Percentiles rank a stretch among this genome's conserved stretches.
Conservation (phyloP, 495 filamentous ascomycete genomes). For the Poronia punctata region DNA sequence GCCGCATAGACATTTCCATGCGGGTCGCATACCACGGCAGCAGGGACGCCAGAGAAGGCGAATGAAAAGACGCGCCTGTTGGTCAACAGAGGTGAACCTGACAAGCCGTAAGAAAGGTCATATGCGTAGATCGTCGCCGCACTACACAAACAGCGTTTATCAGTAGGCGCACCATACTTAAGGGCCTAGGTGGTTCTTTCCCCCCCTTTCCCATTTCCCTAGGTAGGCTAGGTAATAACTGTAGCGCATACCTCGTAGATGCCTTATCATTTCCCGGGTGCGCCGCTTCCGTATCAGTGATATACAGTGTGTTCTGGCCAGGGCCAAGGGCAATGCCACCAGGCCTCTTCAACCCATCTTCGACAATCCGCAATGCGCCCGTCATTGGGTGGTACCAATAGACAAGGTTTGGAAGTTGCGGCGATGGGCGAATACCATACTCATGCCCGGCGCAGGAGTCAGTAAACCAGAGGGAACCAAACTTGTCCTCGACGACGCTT, state of each 20-base stretch:
- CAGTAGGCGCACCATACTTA: too few species aligned
- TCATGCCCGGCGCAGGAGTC: slow-evolving; percentile 38
- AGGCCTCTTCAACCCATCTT: slow-evolving; percentile 36
- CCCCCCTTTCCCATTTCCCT: background rate
- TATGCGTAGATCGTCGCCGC: slow-evolving; percentile 30
- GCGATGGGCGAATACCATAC: slow-evolving; percentile 34
- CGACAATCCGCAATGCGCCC: slow-evolving; percentile 33
- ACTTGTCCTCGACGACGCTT: slow-evolving; percentile 28
- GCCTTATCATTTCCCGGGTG: slow-evolving; percentile 17
- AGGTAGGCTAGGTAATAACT: background rate
- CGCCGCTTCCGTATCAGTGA: slow-evolving; percentile 36
- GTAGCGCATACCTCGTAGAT: slow-evolving; percentile 10
- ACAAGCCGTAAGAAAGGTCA: slow-evolving; percentile 16
- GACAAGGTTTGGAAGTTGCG: slow-evolving; percentile 38
- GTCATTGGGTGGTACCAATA: slow-evolving; percentile 33
- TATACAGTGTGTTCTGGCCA: slow-evolving; percentile 31
- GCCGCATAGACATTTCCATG: slow-evolving; percentile 41
- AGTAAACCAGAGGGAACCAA: slow-evolving; percentile 45
- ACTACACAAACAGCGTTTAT: slow-evolving; percentile 6
- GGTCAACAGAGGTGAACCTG: slow-evolving; percentile 31
- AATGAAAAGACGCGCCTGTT: slow-evolving; percentile 48
- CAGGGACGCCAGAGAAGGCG: slow-evolving; percentile 37
- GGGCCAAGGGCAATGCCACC: slow-evolving; percentile 36
- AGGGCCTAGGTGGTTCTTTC: too few species aligned
- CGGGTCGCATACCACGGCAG: slow-evolving; percentile 36